Conservation (phyloP, 2,329 filamentous ascomycete species). For the Cladosporium phlei region DNA sequence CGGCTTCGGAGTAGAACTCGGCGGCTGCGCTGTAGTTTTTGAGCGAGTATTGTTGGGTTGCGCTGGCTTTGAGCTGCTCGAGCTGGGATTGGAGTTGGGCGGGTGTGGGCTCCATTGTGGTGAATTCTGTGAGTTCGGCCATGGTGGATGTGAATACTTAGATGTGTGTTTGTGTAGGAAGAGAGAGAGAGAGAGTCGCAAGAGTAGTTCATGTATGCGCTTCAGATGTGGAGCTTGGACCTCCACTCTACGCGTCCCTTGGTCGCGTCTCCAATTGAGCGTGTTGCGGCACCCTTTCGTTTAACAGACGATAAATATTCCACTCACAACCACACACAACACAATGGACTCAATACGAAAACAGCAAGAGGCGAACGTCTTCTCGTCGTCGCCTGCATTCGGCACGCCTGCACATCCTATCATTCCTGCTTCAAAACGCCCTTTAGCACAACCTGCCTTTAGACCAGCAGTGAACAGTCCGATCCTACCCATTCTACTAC, state of each 20-base stretch:
- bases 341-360: conserved; percentile 6
- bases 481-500: conserved; percentile 83
- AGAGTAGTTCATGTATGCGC: too few species aligned
- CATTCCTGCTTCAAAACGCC: conserved; percentile 29
- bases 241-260: too few species aligned
- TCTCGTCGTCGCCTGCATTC: conserved; percentile 86
- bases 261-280: too few species aligned
- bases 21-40: conserved; percentile 83
- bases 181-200: neutral
- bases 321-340: conserved; percentile 1
- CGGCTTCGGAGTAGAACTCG: conserved; percentile 82
- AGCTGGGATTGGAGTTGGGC: conserved; percentile 28
- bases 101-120: neutral
- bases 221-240: too few species aligned
- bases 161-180: neutral
- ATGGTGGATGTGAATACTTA: neutral
- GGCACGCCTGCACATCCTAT: conserved; percentile 80
- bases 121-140: conserved; percentile 1
- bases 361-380: conserved; percentile 25
- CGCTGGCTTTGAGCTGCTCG: conserved; percentile 71
- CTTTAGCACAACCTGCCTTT: conserved; percentile 42
- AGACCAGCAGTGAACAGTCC: conserved; percentile 52
- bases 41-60: conserved; percentile 77
- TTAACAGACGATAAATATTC: too few species aligned
- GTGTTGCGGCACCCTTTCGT: too few species aligned